Evolutionary conservation across 176 grass and related monocot species (phyloP).

Genomic region (Melocanna baccifera): DNA sequence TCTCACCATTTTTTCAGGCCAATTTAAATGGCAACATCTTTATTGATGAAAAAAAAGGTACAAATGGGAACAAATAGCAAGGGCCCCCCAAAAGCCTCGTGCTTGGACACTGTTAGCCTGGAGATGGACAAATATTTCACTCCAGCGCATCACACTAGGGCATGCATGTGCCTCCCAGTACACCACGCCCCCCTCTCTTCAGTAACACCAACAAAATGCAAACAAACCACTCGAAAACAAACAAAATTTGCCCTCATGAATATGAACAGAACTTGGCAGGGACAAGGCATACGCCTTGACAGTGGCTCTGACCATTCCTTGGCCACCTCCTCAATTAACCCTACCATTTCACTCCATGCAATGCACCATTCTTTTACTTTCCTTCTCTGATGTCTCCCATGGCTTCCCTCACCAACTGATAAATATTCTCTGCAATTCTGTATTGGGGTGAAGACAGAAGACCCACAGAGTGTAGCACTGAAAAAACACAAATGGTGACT

Average conservation of each 20-base stretch:
- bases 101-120: conserved; percentile 55
- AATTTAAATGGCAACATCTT: conserved; percentile 43
- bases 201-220: conserved; percentile 54
- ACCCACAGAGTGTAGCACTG: conserved; percentile 28
- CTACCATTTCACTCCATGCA: conserved; percentile 21
- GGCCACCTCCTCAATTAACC: conserved; percentile 41
- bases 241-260: conserved; percentile 51
- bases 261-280: conserved; percentile 52
- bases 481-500: conserved; percentile 40
- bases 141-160: conserved; percentile 45
- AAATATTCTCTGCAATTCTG: conserved; percentile 43
- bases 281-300: conserved; percentile 36
- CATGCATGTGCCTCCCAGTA: conserved; percentile 54
- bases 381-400: conserved; percentile 23
- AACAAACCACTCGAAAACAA: conserved; percentile 58
- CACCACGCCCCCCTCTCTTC: conserved; percentile 39
- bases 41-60: conserved; percentile 38
- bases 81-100: conserved; percentile 54
- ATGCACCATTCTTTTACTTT: not conserved
- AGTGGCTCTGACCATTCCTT: conserved; percentile 38
- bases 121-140: conserved; percentile 77
- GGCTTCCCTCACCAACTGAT: conserved; percentile 43
- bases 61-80: conserved; percentile 51
- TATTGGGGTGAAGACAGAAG: conserved; percentile 40
- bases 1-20: not conserved